Evolutionary conservation across 2,329 filamentous ascomycete species (phyloP), one percentile per base, ranked within the genome.

Genomic region (Ophiostoma tasmaniense): DNA sequence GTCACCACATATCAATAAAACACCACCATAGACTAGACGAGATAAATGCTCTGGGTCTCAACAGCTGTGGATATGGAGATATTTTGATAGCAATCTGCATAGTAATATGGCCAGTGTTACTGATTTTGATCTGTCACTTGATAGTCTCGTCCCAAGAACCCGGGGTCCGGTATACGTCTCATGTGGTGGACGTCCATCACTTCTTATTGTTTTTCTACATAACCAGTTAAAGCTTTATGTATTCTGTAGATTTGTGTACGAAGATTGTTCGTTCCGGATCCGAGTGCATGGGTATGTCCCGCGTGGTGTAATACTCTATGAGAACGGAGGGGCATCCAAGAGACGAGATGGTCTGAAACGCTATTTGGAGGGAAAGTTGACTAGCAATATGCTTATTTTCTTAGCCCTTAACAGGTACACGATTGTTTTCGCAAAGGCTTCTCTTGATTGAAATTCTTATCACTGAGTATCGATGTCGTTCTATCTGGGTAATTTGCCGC

Each of bases 161-260:
- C 25, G 50, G 50, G n/a, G 45, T 59, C 20, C 30, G 22, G 50
- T 33, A 42, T 22, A 65, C 64, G 64, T 65, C 64, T 39, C 66
- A 67, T n/a, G 33, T 39, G 30, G 11, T 25, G 5, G n/a, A 28
- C 33, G 33, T 37, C n/a, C 25, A 20, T 25, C n/a, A 33, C 42
- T 39, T 20, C 14, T 45, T 39, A 22, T n/a, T 10, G 30, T 64
- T 64, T 35, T n/a, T 33, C 30, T 37, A 35, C 33, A 11, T 64
- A 2, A 37, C 11, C 50, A 25, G 25, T 62, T 33, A 62, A 62
- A 62, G 55, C 50, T 55, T 28, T 25, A 25, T 7, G 5, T 45
- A n/a, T 13, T 55, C 11, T 6, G 5, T 45, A n/a, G 42, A 20
- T 17, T 45, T 55, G 50, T 22, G 50, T 55, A 25, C 25, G 2